Percentiles rank a stretch among this genome's conserved stretches.
phyloP scores from a whole-genome alignment of 345 rosid genomes.

The Lepidium didymum region DNA sequence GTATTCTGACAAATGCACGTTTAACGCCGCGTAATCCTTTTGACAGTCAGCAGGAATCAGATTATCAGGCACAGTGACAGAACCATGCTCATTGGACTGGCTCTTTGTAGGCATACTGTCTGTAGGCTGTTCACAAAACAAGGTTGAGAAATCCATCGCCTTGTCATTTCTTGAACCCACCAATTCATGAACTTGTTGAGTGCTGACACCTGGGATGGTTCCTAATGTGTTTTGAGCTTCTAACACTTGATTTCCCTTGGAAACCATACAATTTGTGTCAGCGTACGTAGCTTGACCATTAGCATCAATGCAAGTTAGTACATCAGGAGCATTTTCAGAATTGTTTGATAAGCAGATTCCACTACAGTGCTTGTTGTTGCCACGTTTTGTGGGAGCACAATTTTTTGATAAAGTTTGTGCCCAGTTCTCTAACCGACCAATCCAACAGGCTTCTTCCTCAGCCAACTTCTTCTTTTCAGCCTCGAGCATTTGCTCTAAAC shows the following conservation, averaged over 20 bases:
- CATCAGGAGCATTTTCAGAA: constrained; percentile 10
- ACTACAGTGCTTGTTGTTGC: constrained; percentile 3
- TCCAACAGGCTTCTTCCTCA: constrained; percentile 40
- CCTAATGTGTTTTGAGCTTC: constrained; percentile 8
- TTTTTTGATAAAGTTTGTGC: constrained; percentile 27
- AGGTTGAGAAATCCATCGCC: constrained; percentile 13
- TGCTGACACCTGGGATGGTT: constrained; percentile 14
- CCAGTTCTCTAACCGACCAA: constrained; percentile 46
- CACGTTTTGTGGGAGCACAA: constrained; percentile 9
- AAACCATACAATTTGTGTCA: constrained; percentile 12
- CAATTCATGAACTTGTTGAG: constrained; percentile 8
- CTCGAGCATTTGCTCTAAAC: constrained; percentile 36
- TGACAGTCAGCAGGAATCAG: constrained; percentile 4
- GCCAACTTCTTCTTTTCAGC: constrained; percentile 37
- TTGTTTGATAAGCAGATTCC: constrained; percentile 17
- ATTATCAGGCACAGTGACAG: constrained; percentile 17
- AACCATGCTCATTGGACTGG: constrained; percentile 13
- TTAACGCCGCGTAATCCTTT: not conserved
- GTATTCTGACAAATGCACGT: constrained; percentile 17
- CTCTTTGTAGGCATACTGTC: constrained; percentile 20
- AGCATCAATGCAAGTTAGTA: constrained; percentile 15
- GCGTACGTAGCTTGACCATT: constrained; percentile 4
- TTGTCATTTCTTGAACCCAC: constrained; percentile 13
- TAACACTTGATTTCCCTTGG: constrained; percentile 1
- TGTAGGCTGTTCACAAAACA: constrained; percentile 22